Conservation (phyloP, 441 rosid species). For the Populus hybrid region DNA sequence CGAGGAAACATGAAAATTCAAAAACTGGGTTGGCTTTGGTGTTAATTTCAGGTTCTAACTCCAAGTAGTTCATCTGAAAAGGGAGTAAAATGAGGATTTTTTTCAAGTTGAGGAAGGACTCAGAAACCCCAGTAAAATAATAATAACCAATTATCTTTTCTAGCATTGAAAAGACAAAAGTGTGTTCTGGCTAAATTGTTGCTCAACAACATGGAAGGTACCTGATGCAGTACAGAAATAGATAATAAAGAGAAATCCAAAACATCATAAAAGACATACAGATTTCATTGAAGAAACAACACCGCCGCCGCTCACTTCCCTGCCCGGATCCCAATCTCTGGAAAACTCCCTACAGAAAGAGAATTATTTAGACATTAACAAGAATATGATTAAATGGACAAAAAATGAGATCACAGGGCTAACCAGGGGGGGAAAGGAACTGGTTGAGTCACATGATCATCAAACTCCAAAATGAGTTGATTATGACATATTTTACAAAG, state of each 20-base stretch:
- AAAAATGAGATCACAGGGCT: not conserved
- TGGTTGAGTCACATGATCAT: not conserved
- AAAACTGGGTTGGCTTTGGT: not conserved
- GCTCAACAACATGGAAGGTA: slow-evolving; percentile 11
- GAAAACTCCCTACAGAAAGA: slow-evolving; percentile 54
- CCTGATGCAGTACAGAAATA: slow-evolving; percentile 3
- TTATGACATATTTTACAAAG: not conserved
- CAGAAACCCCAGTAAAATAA: not conserved
- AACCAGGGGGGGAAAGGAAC: not conserved
- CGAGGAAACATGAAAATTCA: not conserved
- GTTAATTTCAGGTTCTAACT: not conserved
- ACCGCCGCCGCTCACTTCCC: slow-evolving; percentile 65
- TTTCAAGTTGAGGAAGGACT: not conserved
- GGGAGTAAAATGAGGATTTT: not conserved
- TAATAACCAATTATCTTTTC: not conserved
- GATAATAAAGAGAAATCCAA: slow-evolving; percentile 21
- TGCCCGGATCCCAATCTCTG: slow-evolving; percentile 69
- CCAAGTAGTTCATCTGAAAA: not conserved
- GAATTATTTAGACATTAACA: not conserved
- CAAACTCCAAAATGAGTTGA: no score
- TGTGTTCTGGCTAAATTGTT: slow-evolving; percentile 17
- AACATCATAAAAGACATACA: slow-evolving; percentile 47
- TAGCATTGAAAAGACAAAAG: not conserved
- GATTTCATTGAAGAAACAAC: slow-evolving; percentile 64
- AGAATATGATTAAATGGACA: not conserved